Evolutionary conservation across 2,329 filamentous ascomycete species (phyloP).

Genomic region (Gyromitra esculenta): DNA sequence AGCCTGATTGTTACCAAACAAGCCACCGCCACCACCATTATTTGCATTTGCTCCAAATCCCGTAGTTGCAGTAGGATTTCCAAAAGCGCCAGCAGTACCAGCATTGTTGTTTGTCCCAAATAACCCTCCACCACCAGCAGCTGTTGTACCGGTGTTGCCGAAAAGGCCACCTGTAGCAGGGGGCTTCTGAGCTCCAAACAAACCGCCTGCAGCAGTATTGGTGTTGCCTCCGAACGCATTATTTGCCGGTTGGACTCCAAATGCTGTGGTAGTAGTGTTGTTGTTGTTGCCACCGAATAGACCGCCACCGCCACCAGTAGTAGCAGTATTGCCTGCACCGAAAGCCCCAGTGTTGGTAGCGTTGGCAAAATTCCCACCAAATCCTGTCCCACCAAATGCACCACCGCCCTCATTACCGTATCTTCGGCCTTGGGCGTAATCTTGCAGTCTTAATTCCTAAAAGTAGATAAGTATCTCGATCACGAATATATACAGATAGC

Average conservation of each 20-base stretch:
- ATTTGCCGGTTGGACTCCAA: constrained; percentile 58
- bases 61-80: constrained; percentile 35
- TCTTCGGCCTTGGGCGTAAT: constrained; percentile 87
- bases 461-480: constrained; percentile 41
- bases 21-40: constrained; percentile 58
- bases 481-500: not conserved
- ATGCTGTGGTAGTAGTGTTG: constrained; percentile 53
- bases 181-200: constrained; percentile 63
- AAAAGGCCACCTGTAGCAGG: constrained; percentile 62
- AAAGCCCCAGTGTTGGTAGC: constrained; percentile 59
- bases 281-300: constrained; percentile 62
- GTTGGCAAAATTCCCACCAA: constrained; percentile 52
- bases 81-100: constrained; percentile 39
- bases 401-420: constrained; percentile 81
- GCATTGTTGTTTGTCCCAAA: constrained; percentile 43
- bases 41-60: constrained; percentile 59
- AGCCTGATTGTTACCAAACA: constrained; percentile 61
- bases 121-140: constrained; percentile 59
- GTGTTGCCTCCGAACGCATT: constrained; percentile 64
- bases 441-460: constrained; percentile 78
- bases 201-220: constrained; percentile 60
- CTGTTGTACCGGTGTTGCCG: constrained; percentile 58
- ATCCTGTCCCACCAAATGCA: constrained; percentile 60
- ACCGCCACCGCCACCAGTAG: constrained; percentile 61
- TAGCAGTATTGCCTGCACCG: constrained; percentile 61